Evolutionary conservation across 1,139 yeast species (phyloP), one percentile per base, ranked within the genome.

Genomic region (Diutina rugosa): DNA sequence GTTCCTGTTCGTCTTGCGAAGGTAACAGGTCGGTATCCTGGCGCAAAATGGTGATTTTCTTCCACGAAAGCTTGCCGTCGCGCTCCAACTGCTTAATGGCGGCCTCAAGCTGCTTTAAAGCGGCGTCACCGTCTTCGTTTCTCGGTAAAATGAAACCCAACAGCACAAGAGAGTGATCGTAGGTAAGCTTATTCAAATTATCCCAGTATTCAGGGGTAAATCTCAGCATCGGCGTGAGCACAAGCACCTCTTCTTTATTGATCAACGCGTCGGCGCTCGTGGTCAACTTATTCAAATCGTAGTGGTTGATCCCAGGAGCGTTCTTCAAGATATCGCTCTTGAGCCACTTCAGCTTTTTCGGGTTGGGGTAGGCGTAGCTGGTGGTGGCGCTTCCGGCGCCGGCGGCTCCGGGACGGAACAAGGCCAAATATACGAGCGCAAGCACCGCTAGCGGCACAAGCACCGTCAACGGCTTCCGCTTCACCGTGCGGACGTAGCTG

Each of bases 141-240:
- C 95, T 78, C 56, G 99, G 98, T 55, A 91, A 79, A 56, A 93
- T 91, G 67, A 93, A 91, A 0, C 98, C 99, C 58, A 93, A 77
- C 62, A 91, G 95, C 55, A 91, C 78, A 62, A 89, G 78, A 54
- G 82, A 83, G 68, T 93, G 89, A 58, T 97, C 98, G 68, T 93
- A 93, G 18, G 83, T 74, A 64, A 93, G 73, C 61, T 77, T 77
- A 60, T 86, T 70, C 60, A 93, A 71, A 68, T 93, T 93, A 49
- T 81, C 80, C 98, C 98, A 93, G 73, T 90, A 93, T 63, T 81
- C 86, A 28, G 84, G 83, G 67, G 87, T 82, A 67, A 93, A 93
- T 61, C 83, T 80, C 55, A 95, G 86, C 82, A 93, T 83, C 51
- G 99, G 99, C 2, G 97, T 84, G 69, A 88, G 79, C 61, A 87